Evolutionary conservation across 257 asterid species (phyloP).

Genomic region (Ocimum tenuiflorum): DNA sequence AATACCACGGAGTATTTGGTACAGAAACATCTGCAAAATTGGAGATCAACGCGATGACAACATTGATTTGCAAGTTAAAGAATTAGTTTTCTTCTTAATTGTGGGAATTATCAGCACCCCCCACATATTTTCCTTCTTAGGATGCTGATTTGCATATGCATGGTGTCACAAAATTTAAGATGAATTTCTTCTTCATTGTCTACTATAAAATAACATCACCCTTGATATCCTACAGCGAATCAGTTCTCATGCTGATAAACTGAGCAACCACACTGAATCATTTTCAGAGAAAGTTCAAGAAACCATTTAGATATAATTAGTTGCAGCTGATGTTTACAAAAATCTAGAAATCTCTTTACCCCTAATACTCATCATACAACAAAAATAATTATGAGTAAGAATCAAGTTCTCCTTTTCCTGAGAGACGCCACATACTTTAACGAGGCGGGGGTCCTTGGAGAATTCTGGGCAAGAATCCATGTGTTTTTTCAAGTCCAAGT

Average conservation of each 20-base stretch:
- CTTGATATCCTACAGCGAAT: neutral
- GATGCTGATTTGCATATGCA: neutral
- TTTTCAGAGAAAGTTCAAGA: neutral
- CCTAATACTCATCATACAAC: slow-evolving; percentile 8
- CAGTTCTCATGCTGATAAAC: slow-evolving; percentile 1
- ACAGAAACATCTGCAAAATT: slow-evolving; percentile 58
- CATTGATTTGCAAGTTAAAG: slow-evolving; percentile 9
- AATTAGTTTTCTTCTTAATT: slow-evolving; percentile 4
- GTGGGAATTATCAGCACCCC: neutral
- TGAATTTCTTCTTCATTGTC: slow-evolving; percentile 1
- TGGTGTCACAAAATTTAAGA: neutral
- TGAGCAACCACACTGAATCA: slow-evolving; percentile 5
- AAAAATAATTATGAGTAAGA: neutral
- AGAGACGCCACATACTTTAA: slow-evolving; percentile 53
- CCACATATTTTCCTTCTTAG: neutral
- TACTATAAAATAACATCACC: slow-evolving; percentile 8
- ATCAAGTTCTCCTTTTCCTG: slow-evolving; percentile 1
- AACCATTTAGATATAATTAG: neutral
- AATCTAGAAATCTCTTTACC: neutral
- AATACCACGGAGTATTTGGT: slow-evolving; percentile 85
- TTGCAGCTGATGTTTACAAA: neutral
- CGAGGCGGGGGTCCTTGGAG: slow-evolving; percentile 67
- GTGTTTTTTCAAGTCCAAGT: slow-evolving; percentile 95
- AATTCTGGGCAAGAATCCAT: slow-evolving; percentile 95
- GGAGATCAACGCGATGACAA: slow-evolving; percentile 13